Base-by-base conservation (phyloP, 306 rosid genomes). In the Dryas octopetala region DNA sequence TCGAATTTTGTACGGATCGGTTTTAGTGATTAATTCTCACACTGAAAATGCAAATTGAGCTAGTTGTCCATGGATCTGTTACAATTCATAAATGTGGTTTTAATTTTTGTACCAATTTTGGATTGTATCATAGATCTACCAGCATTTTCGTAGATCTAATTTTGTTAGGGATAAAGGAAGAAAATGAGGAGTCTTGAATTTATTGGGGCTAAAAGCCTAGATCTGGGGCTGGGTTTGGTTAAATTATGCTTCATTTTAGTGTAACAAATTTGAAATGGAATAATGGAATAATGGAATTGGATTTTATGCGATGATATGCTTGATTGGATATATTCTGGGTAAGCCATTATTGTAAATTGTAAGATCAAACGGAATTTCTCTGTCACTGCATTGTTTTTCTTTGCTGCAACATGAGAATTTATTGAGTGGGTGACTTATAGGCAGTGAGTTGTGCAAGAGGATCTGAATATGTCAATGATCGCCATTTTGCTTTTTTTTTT, bases 71-170 rank as follows among this genome's bases (percentile, higher is more conserved):
- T 70, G 77, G 85, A 81, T 89, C 92, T 88, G 80, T 38, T 71
- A 38, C 54, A 74, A 74, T 81, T 72, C 19, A 32, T 62, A 41
- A 60, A 28, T 63, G 44, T 32, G 61, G n/a, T 7, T 52, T 71
- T 48, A 68, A 54, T 71, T 73, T 78, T 61, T 17, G 17, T 17
- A 43, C 66, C 55, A 63, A 70, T 17, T 76, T 54, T 4, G 65
- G 59, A 75, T 4, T 60, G 45, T 40, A 23, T 81, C 75, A 69
- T 68, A 71, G 90, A 86, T 89, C 88, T 86, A 70, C 28, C 63
- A n/a, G 17, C n/a, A n/a, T 76, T 74, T 70, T 9, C 72, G 23
- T 58, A 3, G 68, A 74, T 82, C 82, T 66, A 10, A n/a, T 62
- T 11, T 66, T 9, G 6, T 79, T 61, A 6, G 66, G 23, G 51